These are phyloP conservation scores for Quercus alba DNA, from an alignment of 306 rosid species.

Conservation along the genomic window DNA sequence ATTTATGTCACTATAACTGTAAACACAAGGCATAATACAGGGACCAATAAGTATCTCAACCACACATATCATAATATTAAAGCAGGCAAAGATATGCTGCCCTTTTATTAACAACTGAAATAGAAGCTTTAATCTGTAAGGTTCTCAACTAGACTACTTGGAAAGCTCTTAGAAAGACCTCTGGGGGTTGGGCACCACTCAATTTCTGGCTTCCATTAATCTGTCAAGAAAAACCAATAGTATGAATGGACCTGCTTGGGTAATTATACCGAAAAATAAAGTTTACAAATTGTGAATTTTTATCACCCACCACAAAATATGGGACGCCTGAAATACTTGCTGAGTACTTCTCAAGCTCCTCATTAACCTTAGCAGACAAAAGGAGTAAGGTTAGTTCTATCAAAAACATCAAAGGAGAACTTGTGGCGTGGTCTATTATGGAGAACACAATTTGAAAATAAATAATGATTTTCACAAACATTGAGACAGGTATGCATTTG, in stretches of 20 bases:
- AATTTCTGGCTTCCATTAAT: slow-evolving; percentile 63
- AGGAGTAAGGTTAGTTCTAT: slow-evolving; percentile 18
- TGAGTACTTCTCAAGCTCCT: slow-evolving; percentile 58
- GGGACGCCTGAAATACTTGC: slow-evolving; percentile 71
- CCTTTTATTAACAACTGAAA: not conserved
- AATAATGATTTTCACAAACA: not conserved
- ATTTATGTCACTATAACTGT: not conserved
- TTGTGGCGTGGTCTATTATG: not conserved
- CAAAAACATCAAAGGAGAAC: not conserved
- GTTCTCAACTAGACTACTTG: slow-evolving; percentile 39
- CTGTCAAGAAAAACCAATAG: slow-evolving; percentile 40
- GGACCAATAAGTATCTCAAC: not conserved
- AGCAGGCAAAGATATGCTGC: not conserved
- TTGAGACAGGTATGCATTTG: not conserved
- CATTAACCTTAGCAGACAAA: slow-evolving; percentile 54
- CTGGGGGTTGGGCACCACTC: slow-evolving; percentile 77
- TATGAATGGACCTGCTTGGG: not conserved
- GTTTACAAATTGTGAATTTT: not conserved
- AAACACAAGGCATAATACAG: not conserved
- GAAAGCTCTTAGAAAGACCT: slow-evolving; percentile 74
- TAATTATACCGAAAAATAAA: not conserved
- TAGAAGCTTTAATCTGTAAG: not conserved
- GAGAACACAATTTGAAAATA: not conserved
- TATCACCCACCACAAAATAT: slow-evolving; percentile 57
- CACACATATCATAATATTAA: not conserved